A percentile compares a stretch with the other conserved stretches of the same genome.
These are phyloP conservation scores for Metarhizium sp. DNA, from an alignment of 2,329 filamentous ascomycete genomes.

Conservation along the genomic window DNA sequence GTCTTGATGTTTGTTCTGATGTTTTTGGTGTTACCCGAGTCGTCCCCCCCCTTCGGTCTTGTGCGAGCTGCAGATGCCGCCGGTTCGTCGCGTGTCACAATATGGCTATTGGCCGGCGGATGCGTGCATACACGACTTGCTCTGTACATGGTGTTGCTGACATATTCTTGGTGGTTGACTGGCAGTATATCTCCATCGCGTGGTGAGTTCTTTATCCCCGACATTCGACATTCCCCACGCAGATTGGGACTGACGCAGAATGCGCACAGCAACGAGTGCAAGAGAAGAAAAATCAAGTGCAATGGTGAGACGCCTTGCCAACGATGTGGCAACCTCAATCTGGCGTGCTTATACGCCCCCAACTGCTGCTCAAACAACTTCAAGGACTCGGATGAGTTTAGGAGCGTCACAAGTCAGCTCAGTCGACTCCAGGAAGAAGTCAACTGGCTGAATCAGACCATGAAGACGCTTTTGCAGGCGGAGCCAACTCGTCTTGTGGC, in stretches of 20 bases:
- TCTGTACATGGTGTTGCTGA: not conserved
- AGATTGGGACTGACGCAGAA: not conserved
- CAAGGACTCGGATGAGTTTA: slow-evolving; percentile 89
- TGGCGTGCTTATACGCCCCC: slow-evolving; percentile 55
- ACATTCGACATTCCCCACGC: not conserved
- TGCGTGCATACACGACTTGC: not conserved
- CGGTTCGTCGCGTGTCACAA: not conserved
- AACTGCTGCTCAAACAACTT: slow-evolving; percentile 68
- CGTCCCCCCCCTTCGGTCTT: not conserved
- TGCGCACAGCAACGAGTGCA: slow-evolving; percentile 57
- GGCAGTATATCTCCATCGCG: slow-evolving; percentile 51
- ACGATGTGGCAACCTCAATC: slow-evolving; percentile 58
- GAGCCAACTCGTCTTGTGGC: slow-evolving; percentile 35
- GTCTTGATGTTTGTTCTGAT: not conserved
- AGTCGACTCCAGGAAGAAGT: slow-evolving; percentile 74
- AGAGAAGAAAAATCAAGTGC: slow-evolving; percentile 67
- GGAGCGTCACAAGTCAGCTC: slow-evolving; percentile 68
- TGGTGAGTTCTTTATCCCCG: slow-evolving; percentile 33
- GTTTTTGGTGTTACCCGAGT: not conserved
- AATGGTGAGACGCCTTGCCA: slow-evolving; percentile 61
- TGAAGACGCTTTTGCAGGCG: slow-evolving; percentile 54
- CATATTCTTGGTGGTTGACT: slow-evolving; percentile 2
- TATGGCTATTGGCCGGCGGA: not conserved
- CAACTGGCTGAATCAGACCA: slow-evolving; percentile 61
- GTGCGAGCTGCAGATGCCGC: not conserved